phyloP scores from a whole-genome alignment of 1,139 yeast species.

The Diutina pseudorugosa region DNA sequence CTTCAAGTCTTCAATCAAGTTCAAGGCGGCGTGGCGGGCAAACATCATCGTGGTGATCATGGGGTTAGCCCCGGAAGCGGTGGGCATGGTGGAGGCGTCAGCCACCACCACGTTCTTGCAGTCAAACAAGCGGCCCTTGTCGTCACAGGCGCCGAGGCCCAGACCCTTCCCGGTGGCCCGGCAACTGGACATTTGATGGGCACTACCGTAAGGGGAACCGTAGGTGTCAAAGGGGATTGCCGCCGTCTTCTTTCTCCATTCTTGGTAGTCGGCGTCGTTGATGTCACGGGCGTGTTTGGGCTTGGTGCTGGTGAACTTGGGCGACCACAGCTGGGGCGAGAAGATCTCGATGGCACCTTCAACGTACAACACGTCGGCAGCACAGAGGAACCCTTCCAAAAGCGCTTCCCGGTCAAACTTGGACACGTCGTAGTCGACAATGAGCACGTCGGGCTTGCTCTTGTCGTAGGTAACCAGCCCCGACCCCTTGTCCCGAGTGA shows the following conservation, averaged over 20 bases:
- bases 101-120: conserved; percentile 42
- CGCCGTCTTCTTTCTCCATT: conserved; percentile 27
- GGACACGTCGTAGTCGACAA: conserved; percentile 28
- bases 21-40: conserved; percentile 26
- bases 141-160: conserved; percentile 35
- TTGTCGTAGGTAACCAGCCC: conserved; percentile 30
- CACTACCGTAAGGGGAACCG: conserved; percentile 33
- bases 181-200: conserved; percentile 53
- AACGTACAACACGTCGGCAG: conserved; percentile 37
- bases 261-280: conserved; percentile 32
- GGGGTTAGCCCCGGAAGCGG: conserved; percentile 53
- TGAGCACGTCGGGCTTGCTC: conserved; percentile 22
- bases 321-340: conserved; percentile 25
- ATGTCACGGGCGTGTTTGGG: conserved; percentile 33
- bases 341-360: conserved; percentile 39
- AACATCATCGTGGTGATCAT: conserved; percentile 33
- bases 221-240: conserved; percentile 14
- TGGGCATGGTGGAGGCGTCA: conserved; percentile 45
- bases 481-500: conserved; percentile 35
- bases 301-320: conserved; percentile 25
- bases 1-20: conserved; percentile 23
- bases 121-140: conserved; percentile 38
- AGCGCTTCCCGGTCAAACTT: conserved; percentile 34
- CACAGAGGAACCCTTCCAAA: conserved; percentile 25
- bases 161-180: conserved; percentile 43